Base-by-base conservation (phyloP, 768 basidiomycete species). In the Flagelloscypha sp. region DNA sequence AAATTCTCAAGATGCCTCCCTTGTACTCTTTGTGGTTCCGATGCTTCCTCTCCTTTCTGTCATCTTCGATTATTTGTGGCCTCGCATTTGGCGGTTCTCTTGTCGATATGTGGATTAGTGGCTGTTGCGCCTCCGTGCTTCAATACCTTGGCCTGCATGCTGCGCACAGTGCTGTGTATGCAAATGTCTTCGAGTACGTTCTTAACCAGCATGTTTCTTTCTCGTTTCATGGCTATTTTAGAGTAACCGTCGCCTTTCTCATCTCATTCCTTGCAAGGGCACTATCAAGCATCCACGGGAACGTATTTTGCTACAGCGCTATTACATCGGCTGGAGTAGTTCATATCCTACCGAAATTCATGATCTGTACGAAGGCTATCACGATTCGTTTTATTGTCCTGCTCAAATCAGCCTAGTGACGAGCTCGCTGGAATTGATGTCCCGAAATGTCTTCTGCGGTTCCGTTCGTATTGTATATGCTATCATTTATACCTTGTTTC, bases 101-200 rank as follows among this genome's bases (percentile, higher is more conserved):
- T 43, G 59, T 86, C 43, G 92, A 93, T 46, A 86, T 89, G 74
- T 79, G 79, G 70, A 69, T 89, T 43, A 77, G 82, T 38, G 84
- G 84, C 9, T 52, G 63, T 1, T 83, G 76, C 35, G 79, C 79
- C 7, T 72, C 72, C 39, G 54, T 78, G 33, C 62, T 93, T 33
- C 83, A 86, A 48, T 87, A 82, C 53, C 66, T 92, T 28, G 85
- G 87, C 24, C 62, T 90, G 32, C 80, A 79, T 49, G 77, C 84
- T 1, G 72, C 79, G 45, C 88, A 84, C 58, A 90, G 83, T 47
- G 72, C 84, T 1, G 82, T 87, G 61, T 93, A 90, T 57, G 87
- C 88, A n/a, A 93, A 89, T 49, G 87, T 93, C 38, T 94, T 90
- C 50, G 90, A 94, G 90, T 92, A 54, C 56, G 87, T 66, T 17